Conservation (phyloP, 306 rosid genomes). For the Citrullus mucosospermus region DNA sequence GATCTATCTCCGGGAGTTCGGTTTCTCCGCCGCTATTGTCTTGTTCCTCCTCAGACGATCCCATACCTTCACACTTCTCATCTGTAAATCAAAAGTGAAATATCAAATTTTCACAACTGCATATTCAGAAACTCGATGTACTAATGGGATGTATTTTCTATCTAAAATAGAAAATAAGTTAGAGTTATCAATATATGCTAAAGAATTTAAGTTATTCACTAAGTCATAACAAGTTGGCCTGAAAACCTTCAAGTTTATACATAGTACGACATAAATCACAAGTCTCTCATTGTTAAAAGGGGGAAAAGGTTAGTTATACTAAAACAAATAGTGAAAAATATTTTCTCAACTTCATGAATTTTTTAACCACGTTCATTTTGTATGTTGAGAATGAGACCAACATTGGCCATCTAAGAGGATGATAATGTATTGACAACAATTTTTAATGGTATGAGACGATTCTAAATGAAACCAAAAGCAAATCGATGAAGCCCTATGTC, state of each 20-base stretch:
- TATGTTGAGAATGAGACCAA: too few species aligned
- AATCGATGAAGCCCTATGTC: too few species aligned
- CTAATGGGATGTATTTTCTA: not conserved
- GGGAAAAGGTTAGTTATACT: not conserved
- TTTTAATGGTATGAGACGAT: too few species aligned
- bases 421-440: too few species aligned
- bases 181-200: not conserved
- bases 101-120: not conserved
- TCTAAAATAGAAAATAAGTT: not conserved
- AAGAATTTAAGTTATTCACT: not conserved
- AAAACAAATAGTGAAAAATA: not conserved
- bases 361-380: too few species aligned
- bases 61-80: slow-evolving; percentile 60
- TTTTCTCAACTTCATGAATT: not conserved
- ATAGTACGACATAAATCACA: not conserved
- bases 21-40: slow-evolving; percentile 79
- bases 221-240: not conserved
- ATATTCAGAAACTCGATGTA: not conserved
- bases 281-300: not conserved
- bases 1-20: slow-evolving; percentile 74
- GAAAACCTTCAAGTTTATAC: not conserved
- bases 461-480: too few species aligned
- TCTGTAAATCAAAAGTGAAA: slow-evolving; percentile 17
- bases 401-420: too few species aligned
- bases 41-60: slow-evolving; percentile 83